Percentiles rank a stretch among this genome's conserved stretches.
These are phyloP conservation scores for Amphichorda felina DNA, from an alignment of 2,329 filamentous ascomycete genomes.

Conservation along the genomic window DNA sequence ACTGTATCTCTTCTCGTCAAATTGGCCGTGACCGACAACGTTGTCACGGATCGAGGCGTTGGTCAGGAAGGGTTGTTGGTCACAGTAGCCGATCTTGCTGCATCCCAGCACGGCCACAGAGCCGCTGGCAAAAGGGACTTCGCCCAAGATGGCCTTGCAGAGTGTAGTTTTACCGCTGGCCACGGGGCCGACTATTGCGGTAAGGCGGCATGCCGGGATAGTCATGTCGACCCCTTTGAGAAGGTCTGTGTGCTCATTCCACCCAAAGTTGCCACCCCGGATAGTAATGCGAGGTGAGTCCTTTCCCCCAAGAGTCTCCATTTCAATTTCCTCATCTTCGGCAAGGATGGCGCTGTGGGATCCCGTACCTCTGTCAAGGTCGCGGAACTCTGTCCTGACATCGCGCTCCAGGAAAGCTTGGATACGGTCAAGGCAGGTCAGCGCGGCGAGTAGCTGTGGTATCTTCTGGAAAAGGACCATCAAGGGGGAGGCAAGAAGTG, in stretches of 20 bases:
- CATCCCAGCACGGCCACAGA: constrained; percentile 6
- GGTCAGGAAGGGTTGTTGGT: constrained; percentile 18
- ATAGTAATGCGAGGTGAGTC: constrained; percentile 1
- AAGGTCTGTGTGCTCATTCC: constrained; percentile 8
- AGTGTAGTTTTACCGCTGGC: constrained; percentile 23
- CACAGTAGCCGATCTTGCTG: constrained; percentile 17
- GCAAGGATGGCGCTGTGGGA: no score
- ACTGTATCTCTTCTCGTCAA: constrained; percentile 18
- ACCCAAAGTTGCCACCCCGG: constrained; percentile 10
- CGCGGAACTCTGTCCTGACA: neutral
- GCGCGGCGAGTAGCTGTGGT: constrained; percentile 3
- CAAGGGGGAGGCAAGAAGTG: constrained; percentile 1
- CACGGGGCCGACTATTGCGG: constrained; percentile 23
- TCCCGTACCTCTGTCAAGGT: neutral
- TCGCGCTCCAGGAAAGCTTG: constrained; percentile 2
- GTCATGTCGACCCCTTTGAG: constrained; percentile 9
- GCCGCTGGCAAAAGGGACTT: constrained; percentile 10
- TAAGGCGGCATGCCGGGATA: constrained; percentile 11
- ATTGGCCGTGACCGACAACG: constrained; percentile 20
- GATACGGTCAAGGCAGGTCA: constrained; percentile 4
- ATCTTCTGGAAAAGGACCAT: constrained; percentile 2
- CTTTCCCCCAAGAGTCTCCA: neutral
- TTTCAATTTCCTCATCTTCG: neutral
- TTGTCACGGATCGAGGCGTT: constrained; percentile 24
- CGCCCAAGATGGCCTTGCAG: constrained; percentile 19